Percentiles rank a stretch among this genome's conserved stretches.
phyloP scores from a whole-genome alignment of 2,329 filamentous ascomycete species.

The Metarhizium guizhouense region DNA sequence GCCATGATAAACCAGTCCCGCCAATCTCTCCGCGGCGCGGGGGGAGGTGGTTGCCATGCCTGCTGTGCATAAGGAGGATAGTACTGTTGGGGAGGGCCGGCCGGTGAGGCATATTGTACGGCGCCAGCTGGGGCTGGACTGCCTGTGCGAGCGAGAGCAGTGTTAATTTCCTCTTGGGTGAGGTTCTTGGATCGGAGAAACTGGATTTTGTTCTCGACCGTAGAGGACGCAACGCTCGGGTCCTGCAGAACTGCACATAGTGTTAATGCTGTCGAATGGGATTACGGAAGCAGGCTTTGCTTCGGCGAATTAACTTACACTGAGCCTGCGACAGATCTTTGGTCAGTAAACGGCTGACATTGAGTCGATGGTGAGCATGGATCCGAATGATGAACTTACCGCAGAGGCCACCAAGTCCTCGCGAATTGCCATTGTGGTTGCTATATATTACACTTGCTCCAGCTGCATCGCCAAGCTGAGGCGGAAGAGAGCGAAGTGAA shows the following conservation, averaged over 20 bases:
- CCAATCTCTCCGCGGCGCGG: conserved; percentile 79
- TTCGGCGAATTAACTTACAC: conserved; percentile 26
- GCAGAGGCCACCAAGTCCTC: conserved; percentile 87
- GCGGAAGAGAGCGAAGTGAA: conserved; percentile 3
- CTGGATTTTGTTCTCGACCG: conserved; percentile 85
- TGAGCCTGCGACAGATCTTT: conserved; percentile 24
- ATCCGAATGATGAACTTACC: conserved; percentile 32
- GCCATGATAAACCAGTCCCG: conserved; percentile 99
- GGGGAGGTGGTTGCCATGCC: conserved; percentile 49
- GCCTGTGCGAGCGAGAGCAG: conserved; percentile 67
- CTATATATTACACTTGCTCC: conserved; percentile 10
- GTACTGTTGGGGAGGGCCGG: conserved; percentile 33
- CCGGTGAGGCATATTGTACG: conserved; percentile 34
- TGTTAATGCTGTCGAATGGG: not conserved
- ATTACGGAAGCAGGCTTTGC: not conserved
- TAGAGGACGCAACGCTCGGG: conserved; percentile 78
- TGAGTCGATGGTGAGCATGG: not conserved
- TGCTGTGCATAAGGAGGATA: conserved; percentile 42
- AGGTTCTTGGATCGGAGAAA: conserved; percentile 96
- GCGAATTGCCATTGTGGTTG: conserved; percentile 65
- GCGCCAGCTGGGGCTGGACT: conserved; percentile 35
- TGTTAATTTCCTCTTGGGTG: conserved; percentile 89
- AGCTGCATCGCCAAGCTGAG: conserved; percentile 14
- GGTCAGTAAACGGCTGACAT: not conserved
- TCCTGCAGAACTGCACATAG: conserved; percentile 71